Conservation (phyloP, 2,329 filamentous ascomycete genomes). For the Pseudogymnoascus sp. region DNA sequence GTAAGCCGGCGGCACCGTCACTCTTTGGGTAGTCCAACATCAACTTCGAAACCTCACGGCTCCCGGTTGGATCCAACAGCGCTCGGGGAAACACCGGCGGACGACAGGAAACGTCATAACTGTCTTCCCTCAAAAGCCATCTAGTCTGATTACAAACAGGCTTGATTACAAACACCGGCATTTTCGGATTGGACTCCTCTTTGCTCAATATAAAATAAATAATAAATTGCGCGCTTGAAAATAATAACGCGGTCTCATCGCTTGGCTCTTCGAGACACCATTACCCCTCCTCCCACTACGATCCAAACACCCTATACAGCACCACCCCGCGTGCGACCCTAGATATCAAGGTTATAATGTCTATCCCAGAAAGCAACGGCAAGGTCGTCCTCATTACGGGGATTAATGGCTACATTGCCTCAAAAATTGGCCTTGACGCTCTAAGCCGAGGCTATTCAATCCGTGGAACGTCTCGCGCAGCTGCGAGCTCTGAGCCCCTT, state of each 20-base stretch:
- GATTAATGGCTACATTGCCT: slow-evolving; percentile 30
- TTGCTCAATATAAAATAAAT: neutral
- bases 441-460: slow-evolving; percentile 25
- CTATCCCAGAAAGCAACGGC: slow-evolving; percentile 21
- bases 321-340: neutral
- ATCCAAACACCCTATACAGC: neutral
- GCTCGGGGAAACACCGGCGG: neutral
- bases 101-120: neutral
- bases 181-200: neutral
- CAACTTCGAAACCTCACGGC: neutral
- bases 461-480: slow-evolving; percentile 25
- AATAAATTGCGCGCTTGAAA: neutral
- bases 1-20: neutral
- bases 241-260: neutral
- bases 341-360: slow-evolving; percentile 19
- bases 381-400: slow-evolving; percentile 29
- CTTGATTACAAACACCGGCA: neutral
- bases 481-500: slow-evolving; percentile 19
- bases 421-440: slow-evolving; percentile 21
- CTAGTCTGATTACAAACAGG: neutral
- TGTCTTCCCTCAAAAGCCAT: neutral
- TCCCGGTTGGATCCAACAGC: neutral
- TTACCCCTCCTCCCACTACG: neutral
- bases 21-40: neutral
- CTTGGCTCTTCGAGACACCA: neutral